Conservation (phyloP, 2,329 filamentous ascomycete genomes). For the Cercospora beticola region DNA sequence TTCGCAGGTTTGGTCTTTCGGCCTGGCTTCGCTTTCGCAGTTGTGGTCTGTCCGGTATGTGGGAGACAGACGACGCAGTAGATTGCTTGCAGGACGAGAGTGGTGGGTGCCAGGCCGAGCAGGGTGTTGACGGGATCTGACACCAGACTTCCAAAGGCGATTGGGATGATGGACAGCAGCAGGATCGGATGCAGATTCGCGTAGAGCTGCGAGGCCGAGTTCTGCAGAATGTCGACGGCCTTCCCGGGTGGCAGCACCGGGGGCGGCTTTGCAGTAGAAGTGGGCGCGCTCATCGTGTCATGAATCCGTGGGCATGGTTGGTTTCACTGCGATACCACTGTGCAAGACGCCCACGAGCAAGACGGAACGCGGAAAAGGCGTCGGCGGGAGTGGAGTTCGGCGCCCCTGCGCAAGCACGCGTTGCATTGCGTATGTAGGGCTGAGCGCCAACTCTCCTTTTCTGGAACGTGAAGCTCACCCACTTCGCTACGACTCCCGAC, state of each 20-base stretch:
- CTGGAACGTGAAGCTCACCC: background rate
- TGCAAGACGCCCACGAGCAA: background rate
- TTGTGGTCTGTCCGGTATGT: slow-evolving; percentile 43
- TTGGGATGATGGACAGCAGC: slow-evolving; percentile 62
- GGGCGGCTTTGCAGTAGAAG: background rate
- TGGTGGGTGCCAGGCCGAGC: slow-evolving; percentile 58
- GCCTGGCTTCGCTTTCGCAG: slow-evolving; percentile 48
- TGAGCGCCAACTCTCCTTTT: slow-evolving; percentile 6
- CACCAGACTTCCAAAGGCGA: slow-evolving; percentile 67
- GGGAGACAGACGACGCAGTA: slow-evolving; percentile 62
- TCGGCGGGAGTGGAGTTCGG: background rate
- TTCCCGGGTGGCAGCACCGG: slow-evolving; percentile 19
- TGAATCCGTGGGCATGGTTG: background rate
- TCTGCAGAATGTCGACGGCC: slow-evolving; percentile 35
- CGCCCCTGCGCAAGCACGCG: background rate
- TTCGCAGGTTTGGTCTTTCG: slow-evolving; percentile 50
- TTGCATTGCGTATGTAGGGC: background rate
- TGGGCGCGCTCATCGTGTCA: background rate
- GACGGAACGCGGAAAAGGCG: background rate
- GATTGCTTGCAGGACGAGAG: slow-evolving; percentile 62
- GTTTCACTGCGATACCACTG: background rate
- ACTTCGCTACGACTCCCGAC: background rate
- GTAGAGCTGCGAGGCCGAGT: slow-evolving; percentile 43
- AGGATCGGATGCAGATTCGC: slow-evolving; percentile 67
- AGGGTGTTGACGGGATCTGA: slow-evolving; percentile 67